phyloP scores from a whole-genome alignment of 2,329 filamentous ascomycete species.

The Sporothrix dimorphospora region DNA sequence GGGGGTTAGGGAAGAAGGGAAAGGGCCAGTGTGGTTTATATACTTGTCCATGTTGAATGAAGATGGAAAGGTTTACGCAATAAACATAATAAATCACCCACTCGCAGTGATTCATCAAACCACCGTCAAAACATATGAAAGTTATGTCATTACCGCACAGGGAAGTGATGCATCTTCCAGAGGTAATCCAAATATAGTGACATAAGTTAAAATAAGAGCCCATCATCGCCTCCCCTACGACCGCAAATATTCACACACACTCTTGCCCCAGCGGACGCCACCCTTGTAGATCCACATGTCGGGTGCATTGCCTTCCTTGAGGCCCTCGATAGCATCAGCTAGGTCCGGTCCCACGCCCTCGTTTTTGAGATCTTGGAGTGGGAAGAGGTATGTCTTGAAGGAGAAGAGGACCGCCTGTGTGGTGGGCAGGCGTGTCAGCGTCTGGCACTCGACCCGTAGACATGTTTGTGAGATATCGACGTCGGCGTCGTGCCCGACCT shows the following conservation, averaged over 20 bases:
- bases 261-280: slow-evolving; percentile 51
- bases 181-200: background rate
- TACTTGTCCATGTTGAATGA: background rate
- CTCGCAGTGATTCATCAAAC: background rate
- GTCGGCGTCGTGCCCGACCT: slow-evolving; percentile 42
- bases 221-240: background rate
- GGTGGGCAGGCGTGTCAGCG: slow-evolving; percentile 52
- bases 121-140: background rate
- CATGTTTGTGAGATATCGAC: slow-evolving; percentile 47
- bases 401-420: slow-evolving; percentile 55
- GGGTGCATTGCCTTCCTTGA: slow-evolving; percentile 54
- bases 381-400: slow-evolving; percentile 60
- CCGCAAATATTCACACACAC: slow-evolving; percentile 52
- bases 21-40: background rate
- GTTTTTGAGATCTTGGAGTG: slow-evolving; percentile 51
- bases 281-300: slow-evolving; percentile 60
- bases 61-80: background rate
- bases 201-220: background rate
- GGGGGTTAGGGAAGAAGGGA: background rate
- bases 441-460: slow-evolving; percentile 56
- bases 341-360: slow-evolving; percentile 53
- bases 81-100: background rate
- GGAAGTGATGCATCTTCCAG: background rate
- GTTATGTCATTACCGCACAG: background rate
- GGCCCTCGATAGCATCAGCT: slow-evolving; percentile 57